phyloP scores from a whole-genome alignment of 768 basidiomycete species.

The Tremella mesenterica region DNA sequence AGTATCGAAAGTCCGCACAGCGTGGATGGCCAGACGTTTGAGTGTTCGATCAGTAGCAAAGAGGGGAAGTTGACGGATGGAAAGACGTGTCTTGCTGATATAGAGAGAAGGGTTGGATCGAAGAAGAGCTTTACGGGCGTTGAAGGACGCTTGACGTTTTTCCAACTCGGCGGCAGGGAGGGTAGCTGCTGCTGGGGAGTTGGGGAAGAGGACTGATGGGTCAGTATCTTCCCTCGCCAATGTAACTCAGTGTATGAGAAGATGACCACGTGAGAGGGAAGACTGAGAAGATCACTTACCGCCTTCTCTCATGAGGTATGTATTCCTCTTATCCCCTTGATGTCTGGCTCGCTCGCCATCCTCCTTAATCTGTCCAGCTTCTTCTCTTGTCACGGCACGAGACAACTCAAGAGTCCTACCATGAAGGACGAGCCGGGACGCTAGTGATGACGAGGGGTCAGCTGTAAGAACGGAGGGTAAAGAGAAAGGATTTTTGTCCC shows the following conservation, averaged over 20 bases:
- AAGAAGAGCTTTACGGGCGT: conserved; percentile 69
- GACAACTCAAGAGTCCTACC: conserved; percentile 87
- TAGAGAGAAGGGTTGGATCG: conserved; percentile 87
- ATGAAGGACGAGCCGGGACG: conserved; percentile 74
- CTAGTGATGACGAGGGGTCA: conserved; percentile 79
- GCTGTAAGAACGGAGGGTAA: conserved; percentile 83
- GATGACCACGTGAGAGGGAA: neutral
- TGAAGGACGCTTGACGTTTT: conserved; percentile 74
- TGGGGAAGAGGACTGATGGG: conserved; percentile 73
- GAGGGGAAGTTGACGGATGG: conserved; percentile 81
- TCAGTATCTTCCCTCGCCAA: neutral
- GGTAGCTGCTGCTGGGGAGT: conserved; percentile 65
- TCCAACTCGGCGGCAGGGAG: conserved; percentile 71
- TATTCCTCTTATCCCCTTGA: conserved; percentile 88
- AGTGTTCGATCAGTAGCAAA: conserved; percentile 83
- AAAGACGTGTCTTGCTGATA: conserved; percentile 88
- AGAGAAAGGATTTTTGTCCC: conserved; percentile 65
- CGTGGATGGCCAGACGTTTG: conserved; percentile 76
- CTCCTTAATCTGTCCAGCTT: conserved; percentile 79
- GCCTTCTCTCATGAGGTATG: conserved; percentile 93
- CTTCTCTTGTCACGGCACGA: conserved; percentile 79
- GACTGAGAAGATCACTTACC: too few relatives aligned
- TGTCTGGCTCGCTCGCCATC: conserved; percentile 64
- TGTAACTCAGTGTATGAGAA: too few relatives aligned
- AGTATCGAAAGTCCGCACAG: conserved; percentile 64